phyloP scores from a whole-genome alignment of 129 eudicot genomes.

The Chrysanthemum lavandulifolium region DNA sequence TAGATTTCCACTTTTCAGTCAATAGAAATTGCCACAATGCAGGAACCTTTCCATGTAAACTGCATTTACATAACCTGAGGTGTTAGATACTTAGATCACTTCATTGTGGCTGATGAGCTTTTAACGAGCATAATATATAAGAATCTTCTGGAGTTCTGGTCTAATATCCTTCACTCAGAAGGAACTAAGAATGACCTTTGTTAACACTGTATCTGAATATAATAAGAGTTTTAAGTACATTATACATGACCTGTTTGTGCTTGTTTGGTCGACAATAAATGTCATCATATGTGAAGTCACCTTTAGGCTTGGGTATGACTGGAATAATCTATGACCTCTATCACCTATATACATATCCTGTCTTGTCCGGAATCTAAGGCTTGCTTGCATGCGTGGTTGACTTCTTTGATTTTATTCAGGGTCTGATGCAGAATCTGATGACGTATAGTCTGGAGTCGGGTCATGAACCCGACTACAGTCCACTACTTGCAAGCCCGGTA shows the following conservation, averaged over 20 bases:
- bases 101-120: background rate
- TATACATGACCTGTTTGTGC: conserved; percentile 2
- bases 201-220: too few species aligned
- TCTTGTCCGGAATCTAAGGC: background rate
- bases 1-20: too few species aligned
- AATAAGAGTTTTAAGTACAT: background rate
- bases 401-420: conserved; percentile 41
- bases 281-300: conserved; percentile 4
- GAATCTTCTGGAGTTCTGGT: background rate
- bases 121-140: background rate
- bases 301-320: background rate
- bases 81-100: too few species aligned
- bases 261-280: conserved; percentile 5
- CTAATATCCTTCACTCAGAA: background rate
- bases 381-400: background rate
- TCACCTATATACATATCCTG: too few species aligned
- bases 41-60: too few species aligned
- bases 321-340: background rate
- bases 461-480: too few species aligned
- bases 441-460: too few species aligned
- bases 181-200: too few species aligned
- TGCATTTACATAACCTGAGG: background rate
- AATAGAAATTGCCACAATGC: too few species aligned
- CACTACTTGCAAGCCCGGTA: too few species aligned
- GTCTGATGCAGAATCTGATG: conserved; percentile 78